Evolutionary conservation across 140 eudicot genomes (phyloP), one percentile per base, ranked within the genome.

Genomic region (Senecio squalidus): DNA sequence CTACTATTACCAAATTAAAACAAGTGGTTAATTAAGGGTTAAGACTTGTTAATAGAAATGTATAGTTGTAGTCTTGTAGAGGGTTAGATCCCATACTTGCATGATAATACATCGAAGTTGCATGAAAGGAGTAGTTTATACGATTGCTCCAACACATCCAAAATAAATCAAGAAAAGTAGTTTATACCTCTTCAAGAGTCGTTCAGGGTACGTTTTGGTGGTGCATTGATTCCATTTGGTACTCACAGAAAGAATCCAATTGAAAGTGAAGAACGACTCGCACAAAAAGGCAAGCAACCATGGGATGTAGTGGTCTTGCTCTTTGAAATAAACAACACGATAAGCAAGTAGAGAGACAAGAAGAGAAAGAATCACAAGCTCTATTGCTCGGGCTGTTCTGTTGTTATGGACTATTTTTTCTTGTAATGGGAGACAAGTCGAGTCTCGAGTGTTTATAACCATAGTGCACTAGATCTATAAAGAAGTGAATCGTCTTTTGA

Each of bases 241-340:
- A 57, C 23, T 55, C 21, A 67, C 14, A 14, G 15, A 5, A 26
- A 79, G 68, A 70, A 66, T 33, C 86, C 86, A 79, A 2, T 16
- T 40, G 66, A 83, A 70, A 27, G 84, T 67, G 39, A 83, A 83
- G 74, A 81, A 79, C 3, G 70, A 76, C 72, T 83, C 92, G 1
- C 86, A 83, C 16, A 79, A 7, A 5, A 79, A 47, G 1, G 92
- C 86, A 0, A 83, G 41, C 0, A 83, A 4, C 84, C 86, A 76
- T 14, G 65, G 67, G 22, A 70, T 40, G 60, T 53, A 29, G 13
- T 55, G 65, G 28, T 71, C 77, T 47, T 79, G 83, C 64, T 74
- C 50, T 29, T 62, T 34, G 29, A 79, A 69, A 25, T 40, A 25
- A 56, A 66, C 16, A 4, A 66, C 29, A 9, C 85, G 78, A 62